Evolutionary conservation across 2,329 filamentous ascomycete species (phyloP).

Genomic region (Xylaria digitata): DNA sequence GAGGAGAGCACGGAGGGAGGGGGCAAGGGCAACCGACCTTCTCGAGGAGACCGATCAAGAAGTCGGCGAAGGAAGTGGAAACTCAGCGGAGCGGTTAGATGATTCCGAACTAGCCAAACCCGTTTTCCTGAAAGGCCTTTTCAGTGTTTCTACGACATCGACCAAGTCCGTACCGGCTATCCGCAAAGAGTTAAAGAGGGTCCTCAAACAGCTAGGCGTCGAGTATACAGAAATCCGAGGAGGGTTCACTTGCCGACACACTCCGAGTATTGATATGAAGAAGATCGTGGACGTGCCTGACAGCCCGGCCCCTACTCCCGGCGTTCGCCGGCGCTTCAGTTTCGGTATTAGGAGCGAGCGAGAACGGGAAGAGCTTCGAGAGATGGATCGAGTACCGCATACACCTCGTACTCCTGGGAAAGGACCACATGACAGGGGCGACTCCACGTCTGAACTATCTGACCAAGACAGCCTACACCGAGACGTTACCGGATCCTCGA

Average conservation of each 20-base stretch:
- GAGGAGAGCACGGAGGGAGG: slow-evolving; percentile 78
- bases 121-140: slow-evolving; percentile 94
- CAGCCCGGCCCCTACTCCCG: slow-evolving; percentile 66
- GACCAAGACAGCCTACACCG: slow-evolving; percentile 74
- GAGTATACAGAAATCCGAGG: slow-evolving; percentile 92
- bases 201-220: slow-evolving; percentile 88
- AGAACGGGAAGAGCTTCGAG: slow-evolving; percentile 77
- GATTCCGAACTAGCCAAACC: slow-evolving; percentile 88
- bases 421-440: slow-evolving; percentile 73
- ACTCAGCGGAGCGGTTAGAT: slow-evolving; percentile 70
- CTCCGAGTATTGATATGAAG: slow-evolving; percentile 88
- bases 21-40: slow-evolving; percentile 78
- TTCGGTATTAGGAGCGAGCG: slow-evolving; percentile 77
- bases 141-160: slow-evolving; percentile 96
- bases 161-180: slow-evolving; percentile 90
- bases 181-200: slow-evolving; percentile 87
- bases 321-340: slow-evolving; percentile 82
- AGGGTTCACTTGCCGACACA: slow-evolving; percentile 89
- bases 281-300: slow-evolving; percentile 73
- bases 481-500: slow-evolving; percentile 62
- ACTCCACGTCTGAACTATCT: slow-evolving; percentile 87
- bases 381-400: slow-evolving; percentile 64
- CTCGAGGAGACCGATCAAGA: slow-evolving; percentile 93
- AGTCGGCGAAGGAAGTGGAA: slow-evolving; percentile 69
- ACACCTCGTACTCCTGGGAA: slow-evolving; percentile 60